phyloP scores from a whole-genome alignment of 78 protist species.

The Salpingoeca rosetta region DNA sequence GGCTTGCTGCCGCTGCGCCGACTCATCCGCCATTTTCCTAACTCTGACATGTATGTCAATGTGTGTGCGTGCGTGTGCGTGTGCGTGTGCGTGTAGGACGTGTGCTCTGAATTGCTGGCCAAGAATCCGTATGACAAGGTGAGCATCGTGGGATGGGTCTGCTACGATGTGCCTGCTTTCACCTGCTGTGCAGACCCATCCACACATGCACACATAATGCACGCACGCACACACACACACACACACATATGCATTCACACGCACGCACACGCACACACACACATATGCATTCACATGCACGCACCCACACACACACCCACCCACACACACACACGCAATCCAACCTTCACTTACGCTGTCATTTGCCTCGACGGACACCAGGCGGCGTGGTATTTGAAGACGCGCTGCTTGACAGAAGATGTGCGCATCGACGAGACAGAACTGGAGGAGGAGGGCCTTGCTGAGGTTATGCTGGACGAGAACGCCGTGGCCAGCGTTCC shows the following conservation, averaged over 20 bases:
- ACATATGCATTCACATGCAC: background rate
- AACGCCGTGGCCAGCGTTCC: constrained; percentile 38
- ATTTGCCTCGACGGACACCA: no score
- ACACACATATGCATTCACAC: background rate
- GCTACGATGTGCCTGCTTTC: background rate
- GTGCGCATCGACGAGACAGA: constrained; percentile 48
- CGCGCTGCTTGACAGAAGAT: constrained; percentile 20
- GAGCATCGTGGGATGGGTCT: background rate
- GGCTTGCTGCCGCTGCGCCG: background rate
- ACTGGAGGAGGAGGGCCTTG: constrained; percentile 54
- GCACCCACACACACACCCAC: background rate
- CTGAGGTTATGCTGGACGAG: constrained; percentile 51
- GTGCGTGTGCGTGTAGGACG: background rate
- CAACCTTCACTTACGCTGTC: background rate
- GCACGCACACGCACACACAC: background rate
- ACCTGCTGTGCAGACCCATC: no score
- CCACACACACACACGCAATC: background rate
- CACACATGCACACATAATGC: no score
- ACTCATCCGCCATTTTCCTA: background rate
- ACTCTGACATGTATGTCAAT: no score
- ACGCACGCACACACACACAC: background rate
- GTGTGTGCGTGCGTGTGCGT: no score
- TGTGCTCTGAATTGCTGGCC: background rate
- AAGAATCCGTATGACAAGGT: background rate
- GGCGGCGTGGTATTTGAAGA: constrained; percentile 48